Evolutionary conservation across 2,329 filamentous ascomycete species (phyloP).

Genomic region (Penicillium sp.): DNA sequence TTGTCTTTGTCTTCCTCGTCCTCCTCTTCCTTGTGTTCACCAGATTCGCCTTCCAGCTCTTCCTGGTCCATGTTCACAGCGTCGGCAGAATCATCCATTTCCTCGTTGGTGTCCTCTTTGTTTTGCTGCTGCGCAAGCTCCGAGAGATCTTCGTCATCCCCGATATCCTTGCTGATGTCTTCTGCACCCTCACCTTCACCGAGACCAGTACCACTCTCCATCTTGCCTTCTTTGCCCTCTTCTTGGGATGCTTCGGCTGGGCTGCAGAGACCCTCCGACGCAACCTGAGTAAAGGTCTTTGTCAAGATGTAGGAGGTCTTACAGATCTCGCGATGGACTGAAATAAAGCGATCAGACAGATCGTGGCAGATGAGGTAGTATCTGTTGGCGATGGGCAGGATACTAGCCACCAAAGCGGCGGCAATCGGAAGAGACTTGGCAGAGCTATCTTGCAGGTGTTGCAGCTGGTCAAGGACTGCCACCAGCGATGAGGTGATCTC

Average conservation of each 20-base stretch:
- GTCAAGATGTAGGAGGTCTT: slow-evolving; percentile 74
- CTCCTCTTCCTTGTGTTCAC: slow-evolving; percentile 52
- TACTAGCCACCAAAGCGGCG: slow-evolving; percentile 58
- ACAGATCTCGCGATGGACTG: slow-evolving; percentile 67
- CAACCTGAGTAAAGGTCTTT: slow-evolving; percentile 74
- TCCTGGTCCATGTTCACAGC: slow-evolving; percentile 67
- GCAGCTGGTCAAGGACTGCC: slow-evolving; percentile 47
- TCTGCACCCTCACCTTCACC: slow-evolving; percentile 94
- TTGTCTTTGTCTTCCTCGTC: slow-evolving; percentile 56
- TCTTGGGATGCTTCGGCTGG: slow-evolving; percentile 77
- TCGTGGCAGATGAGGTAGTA: slow-evolving; percentile 64
- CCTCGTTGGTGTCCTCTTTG: slow-evolving; percentile 52
- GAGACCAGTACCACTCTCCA: slow-evolving; percentile 88
- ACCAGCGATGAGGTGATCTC: slow-evolving; percentile 53
- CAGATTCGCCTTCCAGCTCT: slow-evolving; percentile 83
- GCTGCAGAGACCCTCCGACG: slow-evolving; percentile 84
- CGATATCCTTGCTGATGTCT: slow-evolving; percentile 96
- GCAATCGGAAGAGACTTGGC: slow-evolving; percentile 46
- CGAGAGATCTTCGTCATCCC: slow-evolving; percentile 86
- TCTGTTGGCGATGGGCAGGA: slow-evolving; percentile 71
- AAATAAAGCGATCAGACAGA: slow-evolving; percentile 57
- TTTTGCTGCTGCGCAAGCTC: slow-evolving; percentile 86
- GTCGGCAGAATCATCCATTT: slow-evolving; percentile 47
- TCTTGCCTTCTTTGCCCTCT: slow-evolving; percentile 68
- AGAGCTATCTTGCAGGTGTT: slow-evolving; percentile 46